Conservation (phyloP, 192 early-diverging fungal genomes). For the Spinellus fusiger region DNA sequence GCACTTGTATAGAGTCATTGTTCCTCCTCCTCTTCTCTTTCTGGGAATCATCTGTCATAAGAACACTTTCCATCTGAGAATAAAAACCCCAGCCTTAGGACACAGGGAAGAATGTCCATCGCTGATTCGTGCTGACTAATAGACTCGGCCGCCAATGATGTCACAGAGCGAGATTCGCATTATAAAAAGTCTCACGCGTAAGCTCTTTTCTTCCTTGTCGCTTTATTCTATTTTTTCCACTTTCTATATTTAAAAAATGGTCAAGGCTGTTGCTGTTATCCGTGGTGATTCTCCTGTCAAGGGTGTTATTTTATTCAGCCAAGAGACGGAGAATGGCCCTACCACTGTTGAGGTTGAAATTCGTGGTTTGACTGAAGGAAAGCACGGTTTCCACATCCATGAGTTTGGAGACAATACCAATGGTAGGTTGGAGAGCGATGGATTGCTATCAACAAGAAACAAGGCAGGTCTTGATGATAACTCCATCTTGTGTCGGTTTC, state of each 20-base stretch:
- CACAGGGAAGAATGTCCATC: too few species aligned
- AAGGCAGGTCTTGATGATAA: too few species aligned
- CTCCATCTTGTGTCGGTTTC: not conserved
- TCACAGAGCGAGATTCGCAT: not conserved
- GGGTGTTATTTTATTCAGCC: slow-evolving; percentile 67
- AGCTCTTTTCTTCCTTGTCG: slow-evolving; percentile 1
- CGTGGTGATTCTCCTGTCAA: slow-evolving; percentile 58
- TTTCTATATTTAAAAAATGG: slow-evolving; percentile 54
- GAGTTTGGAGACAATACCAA: slow-evolving; percentile 79
- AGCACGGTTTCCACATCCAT: slow-evolving; percentile 90
- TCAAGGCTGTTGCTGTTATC: slow-evolving; percentile 79
- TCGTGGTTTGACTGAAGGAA: slow-evolving; percentile 58
- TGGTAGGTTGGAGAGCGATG: slow-evolving; percentile 27
- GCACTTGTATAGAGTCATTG: too few species aligned
- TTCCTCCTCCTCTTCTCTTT: too few species aligned
- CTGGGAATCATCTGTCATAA: too few species aligned
- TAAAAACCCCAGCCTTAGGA: too few species aligned
- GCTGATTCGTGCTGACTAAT: not conserved
- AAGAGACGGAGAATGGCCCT: slow-evolving; percentile 54
- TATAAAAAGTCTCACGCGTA: not conserved
- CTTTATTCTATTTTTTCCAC: slow-evolving; percentile 10
- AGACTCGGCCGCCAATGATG: not conserved
- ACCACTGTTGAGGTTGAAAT: slow-evolving; percentile 52
- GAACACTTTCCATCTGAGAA: too few species aligned
- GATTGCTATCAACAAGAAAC: not conserved